Evolutionary conservation across 805 yeast genomes (phyloP).

Genomic region (Lipomyces orientalis): DNA sequence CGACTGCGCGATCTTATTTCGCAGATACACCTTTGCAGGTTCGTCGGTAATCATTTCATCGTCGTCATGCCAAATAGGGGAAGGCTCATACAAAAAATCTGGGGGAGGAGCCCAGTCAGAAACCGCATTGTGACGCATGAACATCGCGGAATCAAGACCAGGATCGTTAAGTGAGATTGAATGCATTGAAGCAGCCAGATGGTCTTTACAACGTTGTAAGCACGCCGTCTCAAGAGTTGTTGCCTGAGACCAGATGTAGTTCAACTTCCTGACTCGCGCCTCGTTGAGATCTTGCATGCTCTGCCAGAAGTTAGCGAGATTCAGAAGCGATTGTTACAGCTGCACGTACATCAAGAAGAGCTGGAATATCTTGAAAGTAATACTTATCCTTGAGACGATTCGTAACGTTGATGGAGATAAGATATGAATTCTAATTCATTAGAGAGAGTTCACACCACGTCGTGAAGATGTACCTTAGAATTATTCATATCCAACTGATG

Average conservation of each 20-base stretch:
- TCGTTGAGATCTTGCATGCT: conserved; percentile 82
- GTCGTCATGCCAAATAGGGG: conserved; percentile 97
- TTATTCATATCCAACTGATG: conserved; percentile 71
- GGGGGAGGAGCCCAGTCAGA: conserved; percentile 80
- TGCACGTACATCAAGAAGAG: conserved; percentile 66
- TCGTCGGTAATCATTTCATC: conserved; percentile 67
- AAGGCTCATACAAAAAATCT: conserved; percentile 84
- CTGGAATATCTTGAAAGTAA: conserved; percentile 92
- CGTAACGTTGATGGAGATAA: conserved; percentile 80
- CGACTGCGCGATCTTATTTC: conserved; percentile 47
- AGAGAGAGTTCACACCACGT: not conserved
- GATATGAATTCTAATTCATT: conserved; percentile 63
- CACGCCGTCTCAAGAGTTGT: conserved; percentile 63
- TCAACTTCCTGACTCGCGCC: conserved; percentile 71
- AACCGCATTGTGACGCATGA: conserved; percentile 78
- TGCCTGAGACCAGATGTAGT: conserved; percentile 69
- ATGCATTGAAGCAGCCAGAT: conserved; percentile 57
- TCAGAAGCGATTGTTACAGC: conserved; percentile 39
- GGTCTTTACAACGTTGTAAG: conserved; percentile 51
- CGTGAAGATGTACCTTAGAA: conserved; percentile 53
- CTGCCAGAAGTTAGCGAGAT: conserved; percentile 9
- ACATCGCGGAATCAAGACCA: conserved; percentile 83
- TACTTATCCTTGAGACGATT: conserved; percentile 92
- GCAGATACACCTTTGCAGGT: conserved; percentile 44
- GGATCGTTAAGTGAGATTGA: conserved; percentile 75